These are phyloP conservation scores for Fraxinus ornus DNA, from an alignment of 305 asterid species.

Conservation along the genomic window DNA sequence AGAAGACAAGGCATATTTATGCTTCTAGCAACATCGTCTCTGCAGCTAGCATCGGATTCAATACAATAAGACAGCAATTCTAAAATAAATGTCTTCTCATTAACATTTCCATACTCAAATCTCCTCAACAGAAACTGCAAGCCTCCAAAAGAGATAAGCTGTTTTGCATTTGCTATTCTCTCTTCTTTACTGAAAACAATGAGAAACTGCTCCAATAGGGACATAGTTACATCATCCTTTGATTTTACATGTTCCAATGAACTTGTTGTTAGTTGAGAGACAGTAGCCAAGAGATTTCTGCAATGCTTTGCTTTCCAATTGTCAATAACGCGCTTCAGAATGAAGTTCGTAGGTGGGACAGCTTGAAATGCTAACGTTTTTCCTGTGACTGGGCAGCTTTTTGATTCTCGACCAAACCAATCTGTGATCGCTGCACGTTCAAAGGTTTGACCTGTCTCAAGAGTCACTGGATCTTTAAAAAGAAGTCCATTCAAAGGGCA, in stretches of 20 bases:
- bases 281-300: slow-evolving; percentile 37
- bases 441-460: slow-evolving; percentile 75
- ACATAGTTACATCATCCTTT: slow-evolving; percentile 35
- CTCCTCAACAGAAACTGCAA: slow-evolving; percentile 51
- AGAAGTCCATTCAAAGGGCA: slow-evolving; percentile 66
- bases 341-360: slow-evolving; percentile 59
- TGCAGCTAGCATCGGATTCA: slow-evolving; percentile 50
- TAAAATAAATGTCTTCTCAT: slow-evolving; percentile 48
- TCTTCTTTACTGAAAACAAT: slow-evolving; percentile 43
- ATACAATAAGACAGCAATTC: slow-evolving; percentile 47
- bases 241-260: slow-evolving; percentile 21
- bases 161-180: slow-evolving; percentile 37
- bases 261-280: slow-evolving; percentile 30
- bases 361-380: slow-evolving; percentile 41
- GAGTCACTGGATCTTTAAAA: slow-evolving; percentile 71
- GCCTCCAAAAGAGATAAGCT: slow-evolving; percentile 52
- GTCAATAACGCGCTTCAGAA: slow-evolving; percentile 58
- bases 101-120: slow-evolving; percentile 37
- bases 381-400: slow-evolving; percentile 64
- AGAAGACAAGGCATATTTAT: slow-evolving; percentile 44
- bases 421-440: slow-evolving; percentile 56
- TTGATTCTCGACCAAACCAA: slow-evolving; percentile 54
- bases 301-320: slow-evolving; percentile 58
- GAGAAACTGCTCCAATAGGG: slow-evolving; percentile 48
- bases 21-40: slow-evolving; percentile 41